Conservation (phyloP, 2,329 filamentous ascomycete species). For the Alternaria hordeiaustralica region DNA sequence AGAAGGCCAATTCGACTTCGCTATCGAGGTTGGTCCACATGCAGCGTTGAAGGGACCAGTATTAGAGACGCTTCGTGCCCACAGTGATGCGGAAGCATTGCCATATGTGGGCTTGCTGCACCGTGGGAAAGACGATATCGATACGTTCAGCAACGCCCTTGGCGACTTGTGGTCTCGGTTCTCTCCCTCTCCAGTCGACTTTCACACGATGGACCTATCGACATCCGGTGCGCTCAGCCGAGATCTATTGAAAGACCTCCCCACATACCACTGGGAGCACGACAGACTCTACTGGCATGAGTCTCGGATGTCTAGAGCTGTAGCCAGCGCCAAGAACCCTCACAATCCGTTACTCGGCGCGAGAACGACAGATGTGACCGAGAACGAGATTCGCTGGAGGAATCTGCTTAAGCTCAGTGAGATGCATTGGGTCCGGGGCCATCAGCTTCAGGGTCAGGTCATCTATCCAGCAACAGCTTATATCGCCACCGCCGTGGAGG, state of each 20-base stretch:
- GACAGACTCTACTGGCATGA: background rate
- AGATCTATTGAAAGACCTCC: background rate
- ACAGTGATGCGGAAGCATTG: background rate
- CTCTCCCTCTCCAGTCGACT: background rate
- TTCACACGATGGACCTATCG: background rate
- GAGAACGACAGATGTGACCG: background rate
- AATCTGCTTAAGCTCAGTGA: background rate
- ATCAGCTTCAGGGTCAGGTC: background rate
- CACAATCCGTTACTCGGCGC: background rate
- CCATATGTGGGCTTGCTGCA: constrained; percentile 8
- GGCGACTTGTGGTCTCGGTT: constrained; percentile 13
- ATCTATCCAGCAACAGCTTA: background rate
- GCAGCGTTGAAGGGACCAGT: constrained; percentile 46
- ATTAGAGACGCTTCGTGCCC: constrained; percentile 6
- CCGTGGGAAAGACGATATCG: constrained; percentile 19
- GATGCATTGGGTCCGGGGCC: background rate
- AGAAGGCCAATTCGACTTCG: background rate
- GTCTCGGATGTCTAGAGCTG: background rate
- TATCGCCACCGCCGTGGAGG: background rate
- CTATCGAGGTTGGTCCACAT: constrained; percentile 55
- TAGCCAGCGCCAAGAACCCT: background rate
- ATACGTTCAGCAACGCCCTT: constrained; percentile 21
- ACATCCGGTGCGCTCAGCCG: background rate
- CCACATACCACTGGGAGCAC: constrained; percentile 1
- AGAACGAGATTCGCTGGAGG: background rate